Conservation (phyloP, 148 eudicot genomes). For the Drosera capensis region DNA sequence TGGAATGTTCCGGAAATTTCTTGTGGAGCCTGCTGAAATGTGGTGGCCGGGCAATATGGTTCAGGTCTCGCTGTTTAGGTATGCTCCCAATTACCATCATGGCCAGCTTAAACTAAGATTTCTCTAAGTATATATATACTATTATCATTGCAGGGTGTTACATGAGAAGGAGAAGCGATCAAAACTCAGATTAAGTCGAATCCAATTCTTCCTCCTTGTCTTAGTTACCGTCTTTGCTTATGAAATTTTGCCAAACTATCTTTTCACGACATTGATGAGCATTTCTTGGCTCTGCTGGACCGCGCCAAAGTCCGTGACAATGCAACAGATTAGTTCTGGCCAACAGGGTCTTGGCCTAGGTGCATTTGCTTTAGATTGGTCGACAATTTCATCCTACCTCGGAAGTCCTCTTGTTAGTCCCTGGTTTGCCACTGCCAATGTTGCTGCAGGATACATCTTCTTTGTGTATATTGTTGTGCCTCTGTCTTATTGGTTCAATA, state of each 20-base stretch:
- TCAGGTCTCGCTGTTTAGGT: conserved; percentile 84
- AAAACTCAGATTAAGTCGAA: conserved; percentile 41
- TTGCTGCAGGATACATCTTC: conserved; percentile 51
- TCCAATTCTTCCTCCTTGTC: conserved; percentile 64
- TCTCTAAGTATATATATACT: too few species aligned
- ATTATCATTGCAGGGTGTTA: too few species aligned
- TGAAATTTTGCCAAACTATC: conserved; percentile 57
- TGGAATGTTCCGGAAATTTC: conserved; percentile 53
- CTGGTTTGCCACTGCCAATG: conserved; percentile 86
- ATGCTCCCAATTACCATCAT: too few species aligned
- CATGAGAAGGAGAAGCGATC: conserved; percentile 59
- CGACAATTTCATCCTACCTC: conserved; percentile 69
- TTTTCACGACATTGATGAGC: conserved; percentile 50
- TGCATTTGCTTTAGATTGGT: conserved; percentile 77
- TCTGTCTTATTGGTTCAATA: conserved; percentile 38
- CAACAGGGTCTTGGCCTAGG: conserved; percentile 68
- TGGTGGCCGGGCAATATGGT: conserved; percentile 82
- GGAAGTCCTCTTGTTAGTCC: conserved; percentile 94
- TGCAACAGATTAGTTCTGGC: conserved; percentile 82
- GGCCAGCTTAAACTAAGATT: too few species aligned
- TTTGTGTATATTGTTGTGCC: conserved; percentile 60
- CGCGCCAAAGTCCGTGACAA: conserved; percentile 42
- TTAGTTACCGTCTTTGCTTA: conserved; percentile 57
- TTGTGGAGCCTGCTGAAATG: conserved; percentile 79
- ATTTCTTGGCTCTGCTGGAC: conserved; percentile 88